These are phyloP conservation scores for Starmerella powellii DNA, from an alignment of 805 yeast species.

Conservation along the genomic window DNA sequence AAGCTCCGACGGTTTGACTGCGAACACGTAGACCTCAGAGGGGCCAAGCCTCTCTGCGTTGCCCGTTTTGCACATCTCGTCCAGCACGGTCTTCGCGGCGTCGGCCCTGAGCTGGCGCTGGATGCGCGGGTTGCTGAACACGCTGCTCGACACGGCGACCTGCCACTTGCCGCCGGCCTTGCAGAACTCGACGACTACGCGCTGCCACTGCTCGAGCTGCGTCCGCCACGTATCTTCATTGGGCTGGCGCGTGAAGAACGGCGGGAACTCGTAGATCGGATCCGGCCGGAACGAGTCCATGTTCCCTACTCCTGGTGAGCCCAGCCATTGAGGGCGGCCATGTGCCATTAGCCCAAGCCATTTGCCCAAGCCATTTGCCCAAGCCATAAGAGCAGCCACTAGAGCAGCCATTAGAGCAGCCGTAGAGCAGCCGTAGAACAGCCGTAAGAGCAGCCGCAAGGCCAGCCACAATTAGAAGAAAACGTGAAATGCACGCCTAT, in stretches of 20 bases:
- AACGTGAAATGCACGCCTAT: too few relatives aligned
- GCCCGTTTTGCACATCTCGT: conserved; percentile 42
- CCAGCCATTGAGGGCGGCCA: too few relatives aligned
- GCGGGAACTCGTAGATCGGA: conserved; percentile 63
- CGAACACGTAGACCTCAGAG: conserved; percentile 38
- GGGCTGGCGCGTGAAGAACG: conserved; percentile 81
- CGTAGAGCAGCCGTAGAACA: too few relatives aligned
- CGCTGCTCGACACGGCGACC: conserved; percentile 28
- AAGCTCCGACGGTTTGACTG: conserved; percentile 65
- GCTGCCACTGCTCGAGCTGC: conserved; percentile 70
- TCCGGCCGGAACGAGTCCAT: conserved; percentile 28
- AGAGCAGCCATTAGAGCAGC: too few relatives aligned
- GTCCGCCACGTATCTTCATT: conserved; percentile 64
- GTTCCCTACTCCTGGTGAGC: not conserved
- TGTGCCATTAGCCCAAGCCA: too few relatives aligned
- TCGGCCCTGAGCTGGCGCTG: conserved; percentile 39
- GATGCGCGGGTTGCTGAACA: conserved; percentile 28
- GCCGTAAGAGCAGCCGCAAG: too few relatives aligned
- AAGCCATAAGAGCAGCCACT: too few relatives aligned
- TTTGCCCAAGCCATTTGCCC: too few relatives aligned
- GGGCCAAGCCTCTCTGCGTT: conserved; percentile 46
- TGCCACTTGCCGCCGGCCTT: conserved; percentile 44
- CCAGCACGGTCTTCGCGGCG: conserved; percentile 44
- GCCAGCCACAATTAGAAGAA: too few relatives aligned
- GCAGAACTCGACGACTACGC: conserved; percentile 51